Base-by-base conservation (phyloP, 2,329 filamentous ascomycete species). In the Emmonsiellopsis sp. region DNA sequence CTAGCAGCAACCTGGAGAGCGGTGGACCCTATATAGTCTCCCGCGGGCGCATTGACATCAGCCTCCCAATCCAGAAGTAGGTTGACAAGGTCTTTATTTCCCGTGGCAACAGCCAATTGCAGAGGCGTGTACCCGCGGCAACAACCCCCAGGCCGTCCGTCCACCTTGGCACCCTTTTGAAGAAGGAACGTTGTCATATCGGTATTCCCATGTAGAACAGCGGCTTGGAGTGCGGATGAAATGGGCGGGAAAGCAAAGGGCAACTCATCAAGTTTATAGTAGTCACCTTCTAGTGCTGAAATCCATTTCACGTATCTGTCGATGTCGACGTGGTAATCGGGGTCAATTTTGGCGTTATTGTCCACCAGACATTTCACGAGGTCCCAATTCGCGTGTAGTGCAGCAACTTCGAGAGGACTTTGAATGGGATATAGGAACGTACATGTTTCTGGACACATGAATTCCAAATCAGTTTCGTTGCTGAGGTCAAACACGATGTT, bases 41-140 rank as follows among this genome's bases (percentile, higher is more conserved):
- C 54, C 11, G 54, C 37, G n/a, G 39, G 34, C 9, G 64, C 62
- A 49, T 65, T 61, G 21, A 67, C 57, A 59, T 68, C 61, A 7
- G 73, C 74, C 2, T 72, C 72, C 33, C 58, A 60, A 7, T 62
- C 57, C 6, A 69, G 57, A 50, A 70, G 58, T n/a, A 63, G 40
- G 32, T 60, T 52, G 10, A 56, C 56, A 33, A 56, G 40, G 14
- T 57, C 49, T 27, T 6, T 37, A 53, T 55, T 33, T 21, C 51
- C 56, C 1, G 45, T 53, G 33, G 42, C 48, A 10, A 46, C 54
- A 13, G 56, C 50, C 37, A 46, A 40, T 53, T 57, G 56, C 56
- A 59, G 56, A 11, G 57, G 56, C 10, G 55, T 58, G 14, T 33
- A 47, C 47, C 59, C 57, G 33, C 40, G 31, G 5, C 21, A 27